These are phyloP conservation scores for Geotrichum histeridarum DNA, from an alignment of 1,139 yeast genomes.

Conservation along the genomic window DNA sequence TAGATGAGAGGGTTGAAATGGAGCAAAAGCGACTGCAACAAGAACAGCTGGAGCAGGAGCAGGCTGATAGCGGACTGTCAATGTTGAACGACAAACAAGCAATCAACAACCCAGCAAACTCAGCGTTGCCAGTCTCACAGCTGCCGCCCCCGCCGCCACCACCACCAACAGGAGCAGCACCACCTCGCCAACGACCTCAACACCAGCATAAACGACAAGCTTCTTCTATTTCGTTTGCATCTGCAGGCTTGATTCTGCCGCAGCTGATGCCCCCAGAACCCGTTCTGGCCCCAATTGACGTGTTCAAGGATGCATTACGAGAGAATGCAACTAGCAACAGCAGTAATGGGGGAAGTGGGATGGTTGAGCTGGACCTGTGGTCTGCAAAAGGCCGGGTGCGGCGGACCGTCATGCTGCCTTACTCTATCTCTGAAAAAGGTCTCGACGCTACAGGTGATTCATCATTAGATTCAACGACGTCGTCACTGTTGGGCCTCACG, in stretches of 20 bases:
- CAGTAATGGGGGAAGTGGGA: slow-evolving; percentile 23
- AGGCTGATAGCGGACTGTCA: not conserved
- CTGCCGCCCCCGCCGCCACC: not conserved
- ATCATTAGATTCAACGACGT: slow-evolving; percentile 24
- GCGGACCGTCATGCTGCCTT: slow-evolving; percentile 49
- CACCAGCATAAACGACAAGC: slow-evolving; percentile 5
- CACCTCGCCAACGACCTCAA: not conserved
- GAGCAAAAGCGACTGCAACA: not conserved
- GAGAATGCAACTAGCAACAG: slow-evolving; percentile 25
- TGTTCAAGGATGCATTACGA: slow-evolving; percentile 30
- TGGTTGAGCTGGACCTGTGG: slow-evolving; percentile 68
- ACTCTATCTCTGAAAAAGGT: slow-evolving; percentile 24
- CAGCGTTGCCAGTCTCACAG: no score
- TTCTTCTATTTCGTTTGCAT: slow-evolving; percentile 14
- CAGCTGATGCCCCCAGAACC: slow-evolving; percentile 26
- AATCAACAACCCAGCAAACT: not conserved
- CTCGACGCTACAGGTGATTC: no score
- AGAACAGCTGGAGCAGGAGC: not conserved
- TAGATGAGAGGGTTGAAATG: slow-evolving; percentile 37
- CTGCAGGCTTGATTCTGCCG: slow-evolving; percentile 20
- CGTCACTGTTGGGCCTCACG: slow-evolving; percentile 63
- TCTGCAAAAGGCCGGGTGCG: slow-evolving; percentile 79
- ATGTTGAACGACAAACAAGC: not conserved
- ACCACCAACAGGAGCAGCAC: slow-evolving; percentile 7
- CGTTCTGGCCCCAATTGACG: slow-evolving; percentile 29